Conservation (phyloP, 140 eudicot genomes). For the Stevia rebaudiana region DNA sequence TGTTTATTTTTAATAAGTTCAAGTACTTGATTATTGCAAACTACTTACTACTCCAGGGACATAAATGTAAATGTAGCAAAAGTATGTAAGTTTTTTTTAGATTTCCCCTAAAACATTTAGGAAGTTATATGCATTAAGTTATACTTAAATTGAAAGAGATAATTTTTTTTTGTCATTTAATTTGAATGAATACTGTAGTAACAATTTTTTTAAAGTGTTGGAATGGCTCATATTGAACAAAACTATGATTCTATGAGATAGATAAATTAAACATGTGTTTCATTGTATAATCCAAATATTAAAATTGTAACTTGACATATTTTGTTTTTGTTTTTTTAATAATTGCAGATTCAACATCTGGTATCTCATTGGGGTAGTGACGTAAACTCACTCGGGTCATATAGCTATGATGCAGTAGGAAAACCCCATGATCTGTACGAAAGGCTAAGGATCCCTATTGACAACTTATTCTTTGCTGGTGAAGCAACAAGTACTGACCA, state of each 20-base stretch:
- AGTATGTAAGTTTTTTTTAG: not conserved
- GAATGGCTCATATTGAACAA: not conserved
- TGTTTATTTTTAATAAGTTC: not conserved
- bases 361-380: constrained; percentile 97
- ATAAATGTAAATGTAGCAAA: not conserved
- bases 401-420: constrained; percentile 90
- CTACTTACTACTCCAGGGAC: not conserved
- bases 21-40: not conserved
- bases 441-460: constrained; percentile 83
- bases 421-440: constrained; percentile 96
- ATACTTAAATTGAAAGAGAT: not conserved
- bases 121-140: not conserved
- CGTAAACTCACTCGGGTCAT: constrained; percentile 74
- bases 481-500: constrained; percentile 80
- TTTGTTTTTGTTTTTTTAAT: not conserved
- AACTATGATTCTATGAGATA: not conserved
- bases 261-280: not conserved
- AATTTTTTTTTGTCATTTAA: not conserved
- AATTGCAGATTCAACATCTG: constrained; percentile 74
- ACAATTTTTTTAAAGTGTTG: too few relatives aligned
- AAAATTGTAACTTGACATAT: not conserved
- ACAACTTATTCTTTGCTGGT: constrained; percentile 95
- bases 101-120: not conserved
- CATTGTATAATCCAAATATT: not conserved
- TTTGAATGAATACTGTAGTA: too few relatives aligned